Evolutionary conservation across 106 monocot genomes (phyloP), one percentile per base, ranked within the genome.

Genomic region (Allium sativum): DNA sequence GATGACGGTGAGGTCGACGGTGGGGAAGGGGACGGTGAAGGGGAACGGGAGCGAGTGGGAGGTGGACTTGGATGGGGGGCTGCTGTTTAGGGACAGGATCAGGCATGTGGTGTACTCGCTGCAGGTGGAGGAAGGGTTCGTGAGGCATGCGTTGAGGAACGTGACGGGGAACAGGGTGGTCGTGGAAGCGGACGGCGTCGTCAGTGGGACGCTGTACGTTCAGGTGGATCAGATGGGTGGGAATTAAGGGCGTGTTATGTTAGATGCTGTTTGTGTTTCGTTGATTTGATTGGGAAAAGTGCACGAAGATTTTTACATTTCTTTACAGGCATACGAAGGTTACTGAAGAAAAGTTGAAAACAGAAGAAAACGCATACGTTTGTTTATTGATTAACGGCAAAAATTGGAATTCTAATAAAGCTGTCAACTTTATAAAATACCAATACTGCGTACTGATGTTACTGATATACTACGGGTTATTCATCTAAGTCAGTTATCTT

Each of bases 51-150:
- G 48, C 8, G 59, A 0, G 40, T 83, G 83, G 83, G 40, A 60
- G 0, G 83, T 64, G 7, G 79, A 83, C 60, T 76, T 83, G 57
- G 40, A 19, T 4, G 7, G 59, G 55, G 42, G 69, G 42, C 31
- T 83, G 55, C 51, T 79, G 48, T 79, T 83, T 31, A 72, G 72
- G 0, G 56, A 76, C 11, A 53, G 73, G 50, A 81, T 89, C 40
- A 67, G 66, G 45, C 66, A 72, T 15, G 69, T 89, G 45, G 58
- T 81, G 43, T 89, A 89, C 67, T 52, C 81, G 6, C n/a, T 87
- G 45, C 55, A 52, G 14, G 43, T 40, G 10, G 46, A 46, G 14
- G n/a, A 52, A 21, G 53, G 52, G 12, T 85, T 52, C 41, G 68
- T 22, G 9, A 12, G 60, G 48, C 78, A 85, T 16, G 78, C 78